A percentile compares a stretch with the other conserved stretches of the same genome.
Conservation (phyloP, 2,329 filamentous ascomycete species). For the Ilyonectria destructans region DNA sequence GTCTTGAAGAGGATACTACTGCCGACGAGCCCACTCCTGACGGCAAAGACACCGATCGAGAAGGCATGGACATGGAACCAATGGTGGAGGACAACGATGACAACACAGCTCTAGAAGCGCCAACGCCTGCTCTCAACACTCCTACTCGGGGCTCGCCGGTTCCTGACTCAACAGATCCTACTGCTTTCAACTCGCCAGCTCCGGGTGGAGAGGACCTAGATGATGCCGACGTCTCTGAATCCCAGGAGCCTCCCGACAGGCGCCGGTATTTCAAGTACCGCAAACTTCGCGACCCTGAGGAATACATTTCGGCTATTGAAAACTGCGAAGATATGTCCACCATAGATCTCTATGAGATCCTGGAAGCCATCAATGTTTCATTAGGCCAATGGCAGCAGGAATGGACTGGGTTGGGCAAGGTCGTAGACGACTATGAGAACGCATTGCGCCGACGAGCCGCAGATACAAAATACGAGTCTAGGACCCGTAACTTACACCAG, state of each 20-base stretch:
- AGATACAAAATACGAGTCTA: conserved; percentile 64
- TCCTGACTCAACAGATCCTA: conserved; percentile 57
- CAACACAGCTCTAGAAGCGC: conserved; percentile 50
- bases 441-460: conserved; percentile 66
- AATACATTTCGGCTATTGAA: conserved; percentile 65
- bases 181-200: conserved; percentile 57
- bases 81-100: conserved; percentile 55
- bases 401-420: conserved; percentile 65
- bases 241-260: conserved; percentile 52
- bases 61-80: conserved; percentile 51
- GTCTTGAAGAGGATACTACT: conserved; percentile 52
- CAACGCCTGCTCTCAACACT: conserved; percentile 58
- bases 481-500: conserved; percentile 59
- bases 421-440: conserved; percentile 73
- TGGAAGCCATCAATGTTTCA: conserved; percentile 63
- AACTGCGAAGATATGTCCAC: conserved; percentile 66
- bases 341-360: conserved; percentile 61
- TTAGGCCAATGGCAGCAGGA: conserved; percentile 70
- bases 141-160: conserved; percentile 59
- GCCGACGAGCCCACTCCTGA: conserved; percentile 53
- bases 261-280: conserved; percentile 61
- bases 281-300: conserved; percentile 67
- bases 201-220: conserved; percentile 56
- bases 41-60: conserved; percentile 52
- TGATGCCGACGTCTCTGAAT: conserved; percentile 55